Percentiles rank a stretch among this genome's conserved stretches.
Conservation (phyloP, 257 asterid species). For the Scutellaria baicalensis region DNA sequence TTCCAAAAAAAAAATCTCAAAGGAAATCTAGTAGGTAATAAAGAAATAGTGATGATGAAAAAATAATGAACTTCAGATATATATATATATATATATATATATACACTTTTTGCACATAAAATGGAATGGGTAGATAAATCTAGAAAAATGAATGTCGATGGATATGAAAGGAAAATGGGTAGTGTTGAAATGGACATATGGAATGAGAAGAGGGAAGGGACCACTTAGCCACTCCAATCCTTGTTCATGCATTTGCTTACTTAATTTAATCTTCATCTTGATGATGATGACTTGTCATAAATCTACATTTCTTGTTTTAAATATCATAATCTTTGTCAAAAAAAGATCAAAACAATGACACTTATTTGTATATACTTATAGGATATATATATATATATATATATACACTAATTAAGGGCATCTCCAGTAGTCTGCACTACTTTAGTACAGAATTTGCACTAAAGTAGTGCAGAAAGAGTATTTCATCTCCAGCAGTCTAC, state of each 20-base stretch:
- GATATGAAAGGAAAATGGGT: not conserved
- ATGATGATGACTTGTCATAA: not conserved
- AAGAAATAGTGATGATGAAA: constrained; percentile 2
- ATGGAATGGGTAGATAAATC: not conserved
- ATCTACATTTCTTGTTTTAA: not conserved
- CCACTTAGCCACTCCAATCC: constrained; percentile 11
- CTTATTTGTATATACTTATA: too few species aligned
- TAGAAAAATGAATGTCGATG: not conserved
- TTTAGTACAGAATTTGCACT: too few species aligned
- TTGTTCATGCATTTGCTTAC: not conserved
- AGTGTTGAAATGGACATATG: constrained; percentile 17
- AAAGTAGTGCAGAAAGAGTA: too few species aligned
- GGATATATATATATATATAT: too few species aligned
- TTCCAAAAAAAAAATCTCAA: too few species aligned
- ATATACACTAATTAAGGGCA: too few species aligned
- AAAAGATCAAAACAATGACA: not conserved
- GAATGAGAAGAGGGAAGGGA: constrained; percentile 12
- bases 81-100: too few species aligned
- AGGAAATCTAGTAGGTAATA: constrained; percentile 14
- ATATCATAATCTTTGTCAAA: constrained; percentile 7
- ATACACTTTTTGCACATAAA: not conserved
- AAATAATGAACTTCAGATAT: too few species aligned
- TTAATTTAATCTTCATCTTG: not conserved
- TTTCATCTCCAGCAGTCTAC: too few species aligned
- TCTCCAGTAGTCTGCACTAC: too few species aligned